Evolutionary conservation across 2,329 filamentous ascomycete species (phyloP).

Genomic region (Hypoxylon sp.): DNA sequence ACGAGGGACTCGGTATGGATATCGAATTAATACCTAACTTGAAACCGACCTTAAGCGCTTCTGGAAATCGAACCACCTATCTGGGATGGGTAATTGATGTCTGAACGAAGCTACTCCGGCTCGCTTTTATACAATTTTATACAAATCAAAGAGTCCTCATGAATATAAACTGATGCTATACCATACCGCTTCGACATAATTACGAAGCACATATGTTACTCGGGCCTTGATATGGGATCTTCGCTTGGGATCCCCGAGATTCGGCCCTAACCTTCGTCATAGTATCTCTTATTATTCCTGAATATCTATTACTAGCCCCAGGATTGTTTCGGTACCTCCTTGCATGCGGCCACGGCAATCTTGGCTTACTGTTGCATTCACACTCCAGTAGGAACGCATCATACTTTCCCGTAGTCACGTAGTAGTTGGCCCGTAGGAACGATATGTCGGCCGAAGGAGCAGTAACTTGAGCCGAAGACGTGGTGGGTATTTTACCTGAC

Average conservation of each 20-base stretch:
- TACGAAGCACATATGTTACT: conserved; percentile 1
- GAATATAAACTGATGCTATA: not conserved
- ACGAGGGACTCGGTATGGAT: not conserved
- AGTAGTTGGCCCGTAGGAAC: conserved; percentile 1
- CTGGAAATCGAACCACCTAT: not conserved
- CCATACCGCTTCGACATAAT: conserved; percentile 1
- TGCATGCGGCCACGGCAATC: not conserved
- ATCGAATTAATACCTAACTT: not conserved
- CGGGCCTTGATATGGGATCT: not conserved
- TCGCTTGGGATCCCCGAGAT: conserved; percentile 2
- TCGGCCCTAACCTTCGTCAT: conserved; percentile 11
- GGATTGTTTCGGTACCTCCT: not conserved
- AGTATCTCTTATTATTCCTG: not conserved
- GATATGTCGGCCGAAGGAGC: conserved; percentile 13
- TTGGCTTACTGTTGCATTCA: conserved; percentile 13
- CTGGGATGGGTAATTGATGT: not conserved
- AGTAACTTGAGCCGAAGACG: conserved; percentile 26
- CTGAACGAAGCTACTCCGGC: not conserved
- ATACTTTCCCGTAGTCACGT: not conserved
- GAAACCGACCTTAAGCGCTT: not conserved
- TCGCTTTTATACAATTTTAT: not conserved
- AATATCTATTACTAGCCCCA: not conserved
- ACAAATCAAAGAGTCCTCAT: not conserved
- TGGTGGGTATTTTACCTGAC: conserved; percentile 2
- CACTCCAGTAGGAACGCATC: conserved; percentile 1